Conservation (phyloP, 2,329 filamentous ascomycete genomes). For the Colletotrichum sp. region DNA sequence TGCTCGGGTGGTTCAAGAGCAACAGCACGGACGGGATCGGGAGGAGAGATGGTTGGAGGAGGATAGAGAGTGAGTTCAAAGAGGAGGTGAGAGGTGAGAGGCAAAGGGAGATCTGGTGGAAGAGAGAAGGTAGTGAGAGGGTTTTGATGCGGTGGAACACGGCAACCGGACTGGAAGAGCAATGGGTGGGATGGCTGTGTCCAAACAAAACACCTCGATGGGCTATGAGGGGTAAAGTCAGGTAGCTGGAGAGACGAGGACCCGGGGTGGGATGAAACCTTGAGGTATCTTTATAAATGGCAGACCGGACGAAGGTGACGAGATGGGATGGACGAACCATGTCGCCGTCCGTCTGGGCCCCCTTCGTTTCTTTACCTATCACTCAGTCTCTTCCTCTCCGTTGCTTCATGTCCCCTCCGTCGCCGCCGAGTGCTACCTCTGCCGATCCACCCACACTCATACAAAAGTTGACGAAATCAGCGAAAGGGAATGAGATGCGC, state of each 20-base stretch:
- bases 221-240: neutral
- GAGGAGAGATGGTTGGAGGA: neutral
- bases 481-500: neutral
- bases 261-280: neutral
- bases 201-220: neutral
- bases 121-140: neutral
- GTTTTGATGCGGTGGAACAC: conserved; percentile 6
- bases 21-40: neutral
- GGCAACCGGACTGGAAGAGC: neutral
- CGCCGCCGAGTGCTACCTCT: conserved; percentile 10
- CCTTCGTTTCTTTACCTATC: neutral
- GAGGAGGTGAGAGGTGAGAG: neutral
- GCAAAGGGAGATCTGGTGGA: neutral
- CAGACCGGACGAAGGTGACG: neutral
- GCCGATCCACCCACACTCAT: conserved; percentile 17
- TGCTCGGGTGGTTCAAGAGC: neutral
- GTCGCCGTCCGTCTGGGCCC: conserved; percentile 1
- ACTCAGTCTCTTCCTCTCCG: neutral
- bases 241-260: neutral
- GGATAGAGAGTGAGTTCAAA: neutral
- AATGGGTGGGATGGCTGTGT: neutral
- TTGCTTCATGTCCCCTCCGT: neutral
- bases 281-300: neutral
- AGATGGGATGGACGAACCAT: neutral
- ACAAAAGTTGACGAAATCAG: neutral